Evolutionary conservation across 768 basidiomycete genomes (phyloP), one percentile per base, ranked within the genome.

Genomic region (Serendipita vermifera): DNA sequence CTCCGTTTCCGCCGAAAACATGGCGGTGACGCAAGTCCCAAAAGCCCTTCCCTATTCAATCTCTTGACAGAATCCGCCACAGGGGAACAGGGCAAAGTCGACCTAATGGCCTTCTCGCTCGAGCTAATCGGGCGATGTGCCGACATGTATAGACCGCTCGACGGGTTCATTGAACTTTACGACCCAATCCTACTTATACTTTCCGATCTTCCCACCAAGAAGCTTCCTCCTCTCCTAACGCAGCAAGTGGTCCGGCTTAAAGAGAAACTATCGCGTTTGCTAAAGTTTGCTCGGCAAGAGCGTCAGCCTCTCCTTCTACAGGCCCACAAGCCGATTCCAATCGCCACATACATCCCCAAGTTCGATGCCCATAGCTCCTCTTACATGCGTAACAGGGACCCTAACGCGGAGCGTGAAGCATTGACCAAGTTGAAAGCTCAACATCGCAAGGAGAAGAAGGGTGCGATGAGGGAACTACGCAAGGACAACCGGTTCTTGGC

Each of bases 401-500:
- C 94, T 6, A 92, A 99, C 68, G 81, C 81, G 59, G 92, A 94
- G 64, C 81, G 88, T 36, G 91, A 89, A 65, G 87, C 87, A 61
- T 80, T 82, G 0, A 71, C 83, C 57, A 98, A 97, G 68, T 70
- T 99, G 64, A 83, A 86, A 56, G 77, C 79, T 36, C 81, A 92
- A 66, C 85, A 91, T 73, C 93, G 93, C 72, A 85, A 98, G 71
- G 96, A 98, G 74, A 75, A 79, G 65, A 98, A 97, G 75, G 93
- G 96, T 39, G 96, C 96, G 3, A 91, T 99, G 59, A 76, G 94
- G 41, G 96, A 99, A 66, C 74, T 99, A 55, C 81, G 96, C 59
- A 97, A 97, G 74, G 96, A 99, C 66, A 83, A 90, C 59, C 77
- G 79, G 61, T 99, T 97, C 79, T 73, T 99, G 70, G 90, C 94